Conservation (phyloP, 164 flowering plant genomes). For the Berberis vulgaris region DNA sequence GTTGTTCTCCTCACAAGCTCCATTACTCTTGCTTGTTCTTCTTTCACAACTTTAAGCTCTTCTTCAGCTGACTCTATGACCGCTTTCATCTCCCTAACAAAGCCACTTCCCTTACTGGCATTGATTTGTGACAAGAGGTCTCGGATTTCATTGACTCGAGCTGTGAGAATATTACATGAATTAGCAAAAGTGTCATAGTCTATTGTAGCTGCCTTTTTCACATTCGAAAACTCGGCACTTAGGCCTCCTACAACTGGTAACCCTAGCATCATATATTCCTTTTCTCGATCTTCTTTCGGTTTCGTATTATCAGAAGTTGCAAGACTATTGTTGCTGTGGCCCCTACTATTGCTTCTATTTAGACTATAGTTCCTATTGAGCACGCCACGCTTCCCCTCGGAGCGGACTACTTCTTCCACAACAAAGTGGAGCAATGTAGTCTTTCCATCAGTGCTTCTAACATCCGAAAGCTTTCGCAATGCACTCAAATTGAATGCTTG, state of each 20-base stretch:
- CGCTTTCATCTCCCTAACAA: constrained; percentile 45
- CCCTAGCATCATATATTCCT: constrained; percentile 48
- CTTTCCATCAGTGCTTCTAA: constrained; percentile 69
- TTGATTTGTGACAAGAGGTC: constrained; percentile 16
- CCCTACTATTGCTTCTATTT: constrained; percentile 12
- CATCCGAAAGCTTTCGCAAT: constrained; percentile 60
- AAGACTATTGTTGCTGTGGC: constrained; percentile 6
- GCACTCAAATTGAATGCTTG: constrained; percentile 65
- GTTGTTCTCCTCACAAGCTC: constrained; percentile 61
- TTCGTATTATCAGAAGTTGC: constrained; percentile 6
- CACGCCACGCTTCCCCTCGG: constrained; percentile 62
- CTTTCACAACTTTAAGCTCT: constrained; percentile 47
- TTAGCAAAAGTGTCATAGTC: constrained; percentile 35
- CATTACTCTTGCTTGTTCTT: constrained; percentile 53
- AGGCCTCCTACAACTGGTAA: constrained; percentile 52
- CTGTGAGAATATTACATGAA: constrained; percentile 22
- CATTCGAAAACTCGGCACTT: constrained; percentile 50
- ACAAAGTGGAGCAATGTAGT: constrained; percentile 79
- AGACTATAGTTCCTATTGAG: constrained; percentile 32
- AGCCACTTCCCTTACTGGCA: constrained; percentile 25
- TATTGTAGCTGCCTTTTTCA: constrained; percentile 56
- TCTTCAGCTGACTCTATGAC: constrained; percentile 49
- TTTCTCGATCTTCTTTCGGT: constrained; percentile 36
- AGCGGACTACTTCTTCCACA: constrained; percentile 62
- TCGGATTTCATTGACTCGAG: constrained; percentile 27